Evolutionary conservation across 2,329 filamentous ascomycete species (phyloP).

Genomic region (Colletotrichum liaoningense): DNA sequence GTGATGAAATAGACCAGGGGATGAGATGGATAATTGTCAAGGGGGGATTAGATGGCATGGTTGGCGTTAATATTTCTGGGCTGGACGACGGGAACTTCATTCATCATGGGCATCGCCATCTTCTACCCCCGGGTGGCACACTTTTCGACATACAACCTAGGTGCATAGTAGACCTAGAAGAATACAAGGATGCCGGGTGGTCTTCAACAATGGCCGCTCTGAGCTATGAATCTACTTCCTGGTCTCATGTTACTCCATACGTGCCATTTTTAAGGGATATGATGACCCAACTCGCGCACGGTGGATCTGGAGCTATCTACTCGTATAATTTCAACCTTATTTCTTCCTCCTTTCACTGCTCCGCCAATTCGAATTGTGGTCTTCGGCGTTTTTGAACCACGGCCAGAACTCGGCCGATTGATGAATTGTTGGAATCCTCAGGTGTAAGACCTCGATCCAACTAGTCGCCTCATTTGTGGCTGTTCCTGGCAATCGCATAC

Average conservation of each 20-base stretch:
- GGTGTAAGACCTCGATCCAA: neutral
- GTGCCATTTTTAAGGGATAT: no score
- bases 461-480: neutral
- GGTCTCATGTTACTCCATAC: neutral
- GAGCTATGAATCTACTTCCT: neutral
- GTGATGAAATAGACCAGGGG: neutral
- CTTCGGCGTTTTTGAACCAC: no score
- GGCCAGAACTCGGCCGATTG: no score
- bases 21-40: neutral
- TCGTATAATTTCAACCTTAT: no score
- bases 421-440: no score
- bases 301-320: no score
- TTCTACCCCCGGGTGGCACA: neutral
- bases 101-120: conserved; percentile 32
- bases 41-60: conserved; percentile 17
- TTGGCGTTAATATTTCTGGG: conserved; percentile 2
- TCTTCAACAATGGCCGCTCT: conserved; percentile 30
- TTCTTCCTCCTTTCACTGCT: no score
- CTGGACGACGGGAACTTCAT: conserved; percentile 13
- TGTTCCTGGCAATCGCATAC: neutral
- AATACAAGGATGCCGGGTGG: neutral
- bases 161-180: neutral
- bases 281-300: no score
- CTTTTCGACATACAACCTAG: neutral
- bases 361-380: no score